phyloP scores from a whole-genome alignment of 2,329 filamentous ascomycete species.

The Huntiella bhutanensis region DNA sequence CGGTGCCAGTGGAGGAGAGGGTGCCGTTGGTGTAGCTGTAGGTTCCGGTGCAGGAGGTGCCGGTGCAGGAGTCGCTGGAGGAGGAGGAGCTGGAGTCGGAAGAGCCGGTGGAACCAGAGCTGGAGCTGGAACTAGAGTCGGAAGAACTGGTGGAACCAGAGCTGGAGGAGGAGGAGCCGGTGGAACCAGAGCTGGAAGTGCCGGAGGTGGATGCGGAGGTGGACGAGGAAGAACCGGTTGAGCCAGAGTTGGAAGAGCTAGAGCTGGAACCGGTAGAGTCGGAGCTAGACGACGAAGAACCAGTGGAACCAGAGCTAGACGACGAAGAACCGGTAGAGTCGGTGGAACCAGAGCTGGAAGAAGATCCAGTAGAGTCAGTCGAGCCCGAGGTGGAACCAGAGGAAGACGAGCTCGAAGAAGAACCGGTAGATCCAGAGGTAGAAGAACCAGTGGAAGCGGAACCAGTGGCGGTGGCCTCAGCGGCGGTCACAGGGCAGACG shows the following conservation, averaged over 20 bases:
- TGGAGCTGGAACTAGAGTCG: background rate
- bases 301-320: background rate
- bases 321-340: background rate
- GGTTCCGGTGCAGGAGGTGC: background rate
- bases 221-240: background rate
- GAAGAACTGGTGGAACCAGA: background rate
- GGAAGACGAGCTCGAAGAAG: background rate
- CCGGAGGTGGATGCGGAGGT: background rate
- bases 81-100: background rate
- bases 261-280: background rate
- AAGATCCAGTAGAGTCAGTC: background rate
- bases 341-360: background rate
- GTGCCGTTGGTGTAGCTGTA: background rate
- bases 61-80: background rate
- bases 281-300: background rate
- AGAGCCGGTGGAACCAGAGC: background rate
- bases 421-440: background rate
- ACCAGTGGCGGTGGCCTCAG: constrained; percentile 23
- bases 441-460: constrained; percentile 20
- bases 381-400: background rate
- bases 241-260: background rate
- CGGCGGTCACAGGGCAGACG: constrained; percentile 28
- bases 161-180: background rate
- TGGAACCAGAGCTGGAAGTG: background rate
- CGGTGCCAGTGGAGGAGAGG: background rate